These are phyloP conservation scores for Ophiosphaerella herpotricha DNA, from an alignment of 2,329 filamentous ascomycete genomes.

Conservation along the genomic window DNA sequence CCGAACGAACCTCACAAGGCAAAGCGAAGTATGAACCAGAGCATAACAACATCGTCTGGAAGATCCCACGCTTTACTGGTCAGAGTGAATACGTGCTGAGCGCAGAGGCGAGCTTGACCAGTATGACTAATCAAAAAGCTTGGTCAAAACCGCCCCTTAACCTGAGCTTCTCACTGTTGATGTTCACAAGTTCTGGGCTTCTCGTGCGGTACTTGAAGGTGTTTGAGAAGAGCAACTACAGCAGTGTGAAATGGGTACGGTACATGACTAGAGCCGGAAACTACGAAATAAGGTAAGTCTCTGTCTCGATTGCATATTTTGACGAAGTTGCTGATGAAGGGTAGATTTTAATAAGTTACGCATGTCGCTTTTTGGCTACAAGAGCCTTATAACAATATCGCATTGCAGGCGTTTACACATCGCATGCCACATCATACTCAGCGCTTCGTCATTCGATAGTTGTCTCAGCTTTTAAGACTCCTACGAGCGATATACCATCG, in stretches of 20 bases:
- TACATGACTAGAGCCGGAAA: constrained; percentile 98
- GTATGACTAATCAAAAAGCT: constrained; percentile 97
- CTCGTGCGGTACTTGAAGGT: constrained; percentile 95
- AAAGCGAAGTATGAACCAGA: constrained; percentile 98
- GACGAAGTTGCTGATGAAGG: neutral
- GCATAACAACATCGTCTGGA: constrained; percentile 98
- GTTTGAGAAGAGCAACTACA: constrained; percentile 99
- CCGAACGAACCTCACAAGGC: constrained; percentile 89
- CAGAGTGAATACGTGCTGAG: constrained; percentile 95
- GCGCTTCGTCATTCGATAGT: neutral
- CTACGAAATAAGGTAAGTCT: constrained; percentile 83
- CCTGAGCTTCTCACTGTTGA: constrained; percentile 89
- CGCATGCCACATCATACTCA: neutral
- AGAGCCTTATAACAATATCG: neutral
- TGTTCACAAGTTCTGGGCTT: constrained; percentile 96
- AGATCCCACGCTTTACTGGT: constrained; percentile 97
- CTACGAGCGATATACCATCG: no score
- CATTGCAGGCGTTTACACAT: no score
- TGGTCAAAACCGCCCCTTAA: constrained; percentile 94
- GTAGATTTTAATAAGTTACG: neutral
- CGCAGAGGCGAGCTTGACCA: constrained; percentile 89
- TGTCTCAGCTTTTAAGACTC: neutral
- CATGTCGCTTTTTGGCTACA: neutral
- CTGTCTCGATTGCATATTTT: neutral
- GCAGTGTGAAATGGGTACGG: constrained; percentile 97